Conservation (phyloP, 805 yeast genomes). For the Kodamaea lidongshanica region DNA sequence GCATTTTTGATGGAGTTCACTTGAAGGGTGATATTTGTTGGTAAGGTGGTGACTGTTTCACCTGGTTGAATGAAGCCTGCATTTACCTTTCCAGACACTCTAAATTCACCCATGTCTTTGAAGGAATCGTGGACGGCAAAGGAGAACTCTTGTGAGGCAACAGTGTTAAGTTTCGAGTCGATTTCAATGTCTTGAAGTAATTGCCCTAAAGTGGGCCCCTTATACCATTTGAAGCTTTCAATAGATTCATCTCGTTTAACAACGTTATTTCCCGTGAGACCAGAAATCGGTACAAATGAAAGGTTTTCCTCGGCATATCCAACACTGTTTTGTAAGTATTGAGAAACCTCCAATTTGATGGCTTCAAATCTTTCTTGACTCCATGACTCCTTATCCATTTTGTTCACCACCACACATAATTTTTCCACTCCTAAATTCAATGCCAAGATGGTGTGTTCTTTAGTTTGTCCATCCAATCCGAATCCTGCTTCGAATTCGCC, state of each 20-base stretch:
- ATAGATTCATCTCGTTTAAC: conserved; percentile 32
- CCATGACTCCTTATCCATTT: conserved; percentile 63
- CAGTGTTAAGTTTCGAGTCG: conserved; percentile 9
- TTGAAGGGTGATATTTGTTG: conserved; percentile 40
- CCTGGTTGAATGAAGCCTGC: conserved; percentile 69
- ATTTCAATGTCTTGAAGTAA: conserved; percentile 30
- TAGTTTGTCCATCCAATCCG: conserved; percentile 64
- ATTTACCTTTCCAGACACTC: conserved; percentile 58
- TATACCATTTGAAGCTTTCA: conserved; percentile 42
- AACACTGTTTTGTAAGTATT: conserved; percentile 47
- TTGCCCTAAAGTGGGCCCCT: conserved; percentile 38
- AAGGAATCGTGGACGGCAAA: conserved; percentile 61
- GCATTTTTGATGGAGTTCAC: conserved; percentile 35
- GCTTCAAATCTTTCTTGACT: conserved; percentile 44
- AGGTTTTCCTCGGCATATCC: conserved; percentile 42
- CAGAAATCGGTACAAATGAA: conserved; percentile 62
- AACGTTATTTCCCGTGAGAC: conserved; percentile 62
- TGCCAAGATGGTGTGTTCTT: conserved; percentile 69
- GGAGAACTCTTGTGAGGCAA: conserved; percentile 38
- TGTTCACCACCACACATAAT: conserved; percentile 60
- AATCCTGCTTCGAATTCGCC: conserved; percentile 72
- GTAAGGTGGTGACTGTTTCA: conserved; percentile 54
- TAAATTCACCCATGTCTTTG: conserved; percentile 42
- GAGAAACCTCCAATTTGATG: conserved; percentile 43
- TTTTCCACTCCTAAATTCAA: conserved; percentile 59